Conservation (phyloP, 2,329 filamentous ascomycete genomes). For the Magnaporthiopsis incrustans region DNA sequence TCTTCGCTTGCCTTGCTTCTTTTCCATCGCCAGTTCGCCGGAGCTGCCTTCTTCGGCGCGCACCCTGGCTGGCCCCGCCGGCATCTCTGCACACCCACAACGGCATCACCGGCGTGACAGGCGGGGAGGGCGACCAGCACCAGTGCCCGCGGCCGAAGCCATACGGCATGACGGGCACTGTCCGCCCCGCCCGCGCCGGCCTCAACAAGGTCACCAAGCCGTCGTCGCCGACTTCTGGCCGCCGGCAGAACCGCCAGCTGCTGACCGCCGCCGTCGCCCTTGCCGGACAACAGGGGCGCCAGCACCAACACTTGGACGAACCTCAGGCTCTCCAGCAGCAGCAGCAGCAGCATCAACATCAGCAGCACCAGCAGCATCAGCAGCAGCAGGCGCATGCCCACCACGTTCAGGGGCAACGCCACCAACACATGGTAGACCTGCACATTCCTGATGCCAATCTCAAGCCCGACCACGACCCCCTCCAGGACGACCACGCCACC, state of each 20-base stretch:
- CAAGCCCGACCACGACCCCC: conserved; percentile 6
- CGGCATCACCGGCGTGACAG: neutral
- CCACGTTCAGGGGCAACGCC: neutral
- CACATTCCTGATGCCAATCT: conserved; percentile 2
- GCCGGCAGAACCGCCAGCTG: conserved; percentile 20
- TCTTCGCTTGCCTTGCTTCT: neutral
- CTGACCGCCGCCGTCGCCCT: conserved; percentile 3
- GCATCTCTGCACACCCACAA: too few species aligned
- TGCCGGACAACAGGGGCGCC: conserved; percentile 2
- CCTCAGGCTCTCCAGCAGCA: neutral
- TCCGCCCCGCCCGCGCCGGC: conserved; percentile 27
- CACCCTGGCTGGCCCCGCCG: neutral
- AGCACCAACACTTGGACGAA: conserved; percentile 7
- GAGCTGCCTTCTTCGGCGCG: neutral
- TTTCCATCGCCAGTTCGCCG: neutral
- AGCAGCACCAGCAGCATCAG: conserved; percentile 21
- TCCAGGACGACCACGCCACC: conserved; percentile 5
- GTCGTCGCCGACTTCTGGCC: conserved; percentile 17
- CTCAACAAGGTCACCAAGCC: conserved; percentile 37
- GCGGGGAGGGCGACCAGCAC: conserved; percentile 1
- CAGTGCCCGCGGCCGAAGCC: neutral
- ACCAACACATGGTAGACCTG: conserved; percentile 6
- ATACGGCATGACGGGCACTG: conserved; percentile 25
- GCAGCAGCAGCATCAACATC: conserved; percentile 2
- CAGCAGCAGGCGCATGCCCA: neutral